Evolutionary conservation across 1,139 yeast species (phyloP), one percentile per base, ranked within the genome.

Genomic region (Protomyces inundatus): DNA sequence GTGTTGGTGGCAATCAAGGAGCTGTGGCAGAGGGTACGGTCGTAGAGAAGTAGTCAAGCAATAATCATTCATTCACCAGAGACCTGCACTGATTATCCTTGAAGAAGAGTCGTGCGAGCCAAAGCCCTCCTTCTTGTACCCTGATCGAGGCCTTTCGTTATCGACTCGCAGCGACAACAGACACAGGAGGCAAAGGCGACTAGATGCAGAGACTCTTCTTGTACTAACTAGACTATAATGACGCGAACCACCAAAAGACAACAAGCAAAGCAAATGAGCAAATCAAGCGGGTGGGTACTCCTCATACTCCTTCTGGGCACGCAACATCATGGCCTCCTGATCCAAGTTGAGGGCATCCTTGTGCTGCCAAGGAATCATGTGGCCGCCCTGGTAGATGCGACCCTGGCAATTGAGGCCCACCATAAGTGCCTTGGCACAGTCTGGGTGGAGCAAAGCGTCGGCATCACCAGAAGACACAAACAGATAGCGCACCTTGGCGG

Each of bases 291-390:
- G 61, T 6, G 62, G 62, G 14, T 52, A 58, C 16, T 58, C 62
- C 6, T 37, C 33, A 12, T 58, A 58, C 36, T 58, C 62, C 4
- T 52, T 39, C 12, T 58, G 52, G 7, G 62, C 62, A 51, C 62
- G 62, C 40, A 52, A 37, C 42, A 58, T 58, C 61, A 57, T 57
- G 33, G 61, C 61, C 32, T 57, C 61, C 40, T 57, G 61, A 39
- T 58, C 62, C 36, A 56, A 50, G 37, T 51, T 58, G 42, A 58
- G 32, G 6, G 53, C 62, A 23, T 40, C 56, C 30, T 35, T 51
- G 37, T 58, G 35, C 45, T 51, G 56, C 55, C 55, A 51, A 9
- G 55, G 62, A n/a, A 58, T 34, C 52, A 52, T 51, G 30, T 58
- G 62, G 7, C 62, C 62, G 6, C 62, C 62, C n/a, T 23, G 23